phyloP scores from a whole-genome alignment of 177 flowering plant genomes.

The Vitis hybrid region DNA sequence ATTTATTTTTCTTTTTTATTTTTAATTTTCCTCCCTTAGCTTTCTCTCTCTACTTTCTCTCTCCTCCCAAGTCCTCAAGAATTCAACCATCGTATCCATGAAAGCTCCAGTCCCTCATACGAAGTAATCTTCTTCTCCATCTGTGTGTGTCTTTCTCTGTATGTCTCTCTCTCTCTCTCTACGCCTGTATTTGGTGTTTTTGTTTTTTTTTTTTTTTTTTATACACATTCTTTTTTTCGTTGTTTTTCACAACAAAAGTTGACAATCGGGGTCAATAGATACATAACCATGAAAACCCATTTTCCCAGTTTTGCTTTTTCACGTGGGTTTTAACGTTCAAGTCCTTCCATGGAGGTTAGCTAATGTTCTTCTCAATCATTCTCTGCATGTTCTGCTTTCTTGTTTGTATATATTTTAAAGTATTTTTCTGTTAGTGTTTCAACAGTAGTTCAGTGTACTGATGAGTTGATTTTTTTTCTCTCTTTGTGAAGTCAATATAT shows the following conservation, averaged over 20 bases:
- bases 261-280: constrained; percentile 21
- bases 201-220: not conserved
- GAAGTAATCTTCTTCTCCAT: constrained; percentile 7
- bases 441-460: constrained; percentile 8
- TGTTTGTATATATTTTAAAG: constrained; percentile 9
- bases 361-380: not conserved
- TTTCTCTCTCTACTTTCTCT: constrained; percentile 5
- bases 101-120: constrained; percentile 9
- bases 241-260: constrained; percentile 11
- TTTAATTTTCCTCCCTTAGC: not conserved
- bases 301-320: constrained; percentile 10
- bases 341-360: constrained; percentile 23
- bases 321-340: constrained; percentile 25
- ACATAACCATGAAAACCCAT: constrained; percentile 22
- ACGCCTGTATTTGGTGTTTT: not conserved
- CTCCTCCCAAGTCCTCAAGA: constrained; percentile 9
- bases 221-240: not conserved
- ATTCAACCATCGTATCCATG: constrained; percentile 14
- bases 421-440: constrained; percentile 8
- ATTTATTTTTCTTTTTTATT: no score
- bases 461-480: constrained; percentile 9
- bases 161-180: not conserved
- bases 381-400: constrained; percentile 18
- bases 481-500: no score
- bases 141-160: not conserved